A percentile compares a stretch with the other conserved stretches of the same genome.
Evolutionary conservation across 1,139 yeast genomes (phyloP).

Genomic region (Taphrina communis): DNA sequence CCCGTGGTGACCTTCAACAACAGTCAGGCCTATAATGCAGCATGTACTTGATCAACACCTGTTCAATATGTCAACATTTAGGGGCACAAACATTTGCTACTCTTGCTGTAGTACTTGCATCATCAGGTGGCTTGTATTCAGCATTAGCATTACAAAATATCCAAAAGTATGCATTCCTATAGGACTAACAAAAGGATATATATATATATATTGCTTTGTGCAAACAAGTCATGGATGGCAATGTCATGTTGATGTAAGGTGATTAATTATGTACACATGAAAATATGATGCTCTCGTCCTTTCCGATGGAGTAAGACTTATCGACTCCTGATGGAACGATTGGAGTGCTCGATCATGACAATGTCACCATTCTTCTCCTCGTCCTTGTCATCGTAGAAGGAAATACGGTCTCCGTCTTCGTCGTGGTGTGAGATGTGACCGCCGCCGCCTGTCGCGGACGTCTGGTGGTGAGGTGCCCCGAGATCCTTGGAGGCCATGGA

Average conservation of each 20-base stretch:
- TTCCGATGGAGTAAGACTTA: neutral
- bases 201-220: neutral
- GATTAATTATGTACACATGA: too few relatives aligned
- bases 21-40: slow-evolving; percentile 14
- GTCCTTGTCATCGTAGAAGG: slow-evolving; percentile 12
- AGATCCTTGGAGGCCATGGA: neutral
- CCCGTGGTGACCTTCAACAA: slow-evolving; percentile 22
- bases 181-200: neutral
- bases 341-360: slow-evolving; percentile 15
- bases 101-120: neutral
- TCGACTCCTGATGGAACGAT: slow-evolving; percentile 7
- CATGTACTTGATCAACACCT: neutral
- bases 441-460: neutral
- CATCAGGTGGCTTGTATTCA: neutral
- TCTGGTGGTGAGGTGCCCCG: neutral
- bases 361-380: slow-evolving; percentile 4
- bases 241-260: too few relatives aligned
- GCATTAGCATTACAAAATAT: neutral
- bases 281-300: too few relatives aligned
- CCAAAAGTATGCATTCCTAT: neutral
- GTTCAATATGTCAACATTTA: too few relatives aligned
- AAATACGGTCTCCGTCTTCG: neutral
- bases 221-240: too few relatives aligned
- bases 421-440: neutral
- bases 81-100: too few relatives aligned